These are phyloP conservation scores for Medicago lupulina DNA, from an alignment of 306 rosid species.

Conservation along the genomic window DNA sequence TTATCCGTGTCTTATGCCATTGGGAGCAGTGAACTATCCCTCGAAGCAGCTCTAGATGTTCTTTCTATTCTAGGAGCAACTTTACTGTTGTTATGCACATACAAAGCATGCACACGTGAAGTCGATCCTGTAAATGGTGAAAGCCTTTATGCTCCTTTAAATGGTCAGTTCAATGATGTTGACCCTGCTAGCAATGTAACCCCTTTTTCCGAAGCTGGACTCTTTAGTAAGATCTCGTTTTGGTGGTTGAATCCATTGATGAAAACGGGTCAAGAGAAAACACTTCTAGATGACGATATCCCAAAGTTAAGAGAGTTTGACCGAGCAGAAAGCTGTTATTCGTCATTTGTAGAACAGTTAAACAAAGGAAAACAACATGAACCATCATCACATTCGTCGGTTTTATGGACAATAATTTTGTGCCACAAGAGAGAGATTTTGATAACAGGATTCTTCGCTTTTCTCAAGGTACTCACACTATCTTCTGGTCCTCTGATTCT, in stretches of 20 bases:
- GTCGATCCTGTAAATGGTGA: slow-evolving; percentile 33
- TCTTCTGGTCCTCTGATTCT: slow-evolving; percentile 78
- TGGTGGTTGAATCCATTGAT: slow-evolving; percentile 85
- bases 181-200: slow-evolving; percentile 43
- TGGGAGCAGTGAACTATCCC: slow-evolving; percentile 39
- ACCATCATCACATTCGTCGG: slow-evolving; percentile 45
- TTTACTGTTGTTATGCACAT: slow-evolving; percentile 47
- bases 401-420: slow-evolving; percentile 52
- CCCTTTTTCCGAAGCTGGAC: slow-evolving; percentile 67
- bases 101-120: slow-evolving; percentile 28
- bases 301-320: background rate
- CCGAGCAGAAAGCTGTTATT: background rate
- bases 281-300: slow-evolving; percentile 25
- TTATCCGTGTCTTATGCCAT: slow-evolving; percentile 48
- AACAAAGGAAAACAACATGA: slow-evolving; percentile 46
- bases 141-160: slow-evolving; percentile 55
- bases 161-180: slow-evolving; percentile 38
- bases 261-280: slow-evolving; percentile 70
- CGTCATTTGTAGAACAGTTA: slow-evolving; percentile 44
- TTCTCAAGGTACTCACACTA: slow-evolving; percentile 23
- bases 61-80: slow-evolving; percentile 45
- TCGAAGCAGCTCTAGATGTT: slow-evolving; percentile 43
- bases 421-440: slow-evolving; percentile 72
- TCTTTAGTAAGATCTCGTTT: slow-evolving; percentile 48
- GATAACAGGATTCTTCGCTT: slow-evolving; percentile 68